Evolutionary conservation across 164 flowering plant species (phyloP), one percentile per base, ranked within the genome.

Genomic region (Taxillus chinensis): DNA sequence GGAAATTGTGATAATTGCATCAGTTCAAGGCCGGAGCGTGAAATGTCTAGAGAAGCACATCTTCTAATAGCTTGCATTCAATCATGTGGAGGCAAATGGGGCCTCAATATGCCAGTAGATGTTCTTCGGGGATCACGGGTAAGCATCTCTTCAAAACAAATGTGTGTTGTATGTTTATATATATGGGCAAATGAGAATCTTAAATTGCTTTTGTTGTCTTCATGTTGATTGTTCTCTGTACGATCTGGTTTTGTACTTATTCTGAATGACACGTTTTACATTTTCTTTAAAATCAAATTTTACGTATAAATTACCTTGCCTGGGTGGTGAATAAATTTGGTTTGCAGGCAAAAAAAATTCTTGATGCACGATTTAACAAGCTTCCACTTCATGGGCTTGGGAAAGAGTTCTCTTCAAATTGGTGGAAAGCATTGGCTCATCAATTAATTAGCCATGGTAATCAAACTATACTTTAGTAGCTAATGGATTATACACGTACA

Each of bases 81-180:
- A 27, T 73, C 82, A 14, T 81, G 86, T 64, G 65, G 77, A 58
- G 80, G 88, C 46, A 63, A 70, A 41, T 79, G 85, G 85, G 88
- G 85, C 52, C 78, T 83, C 56, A 81, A 77, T 63, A 63, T 81
- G 78, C 84, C 85, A 5, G 48, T 83, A 41, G 88, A 81, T 55
- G 66, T 81, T 67, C 85, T 83, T 71, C 84, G 86, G 53, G 88
- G 88, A 39, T 83, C 88, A 72, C 77, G 80, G 59, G 88, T 83
- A 75, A 73, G 85, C 63, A 41, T 38, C 13, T 55, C 38, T 37
- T 59, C 10, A 43, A 43, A 27, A 27, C 27, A 27, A 27, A 27
- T 27, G 27, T 27, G 27, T 27, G 27, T 27, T 27, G 27, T 27
- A 27, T 27, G 27, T 27, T 27, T 27, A 27, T 27, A 27, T 27